Conservation (phyloP, 331 rosid genomes). For the Saraca asoca region DNA sequence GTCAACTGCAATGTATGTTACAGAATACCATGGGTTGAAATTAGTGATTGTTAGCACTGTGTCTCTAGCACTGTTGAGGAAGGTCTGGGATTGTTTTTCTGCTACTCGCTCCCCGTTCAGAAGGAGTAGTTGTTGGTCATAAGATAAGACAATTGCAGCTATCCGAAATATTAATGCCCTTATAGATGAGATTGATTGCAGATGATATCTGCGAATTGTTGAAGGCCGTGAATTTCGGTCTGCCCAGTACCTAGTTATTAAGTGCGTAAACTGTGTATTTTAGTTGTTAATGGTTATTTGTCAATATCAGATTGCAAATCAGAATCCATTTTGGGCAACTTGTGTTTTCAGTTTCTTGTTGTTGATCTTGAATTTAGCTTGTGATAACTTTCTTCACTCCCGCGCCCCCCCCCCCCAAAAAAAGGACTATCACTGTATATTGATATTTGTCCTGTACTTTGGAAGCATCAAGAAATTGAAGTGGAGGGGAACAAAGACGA, state of each 20-base stretch:
- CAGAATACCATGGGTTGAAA: constrained; percentile 7
- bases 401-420: too few species aligned
- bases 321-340: not conserved
- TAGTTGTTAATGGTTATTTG: too few species aligned
- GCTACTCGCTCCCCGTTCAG: not conserved
- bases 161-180: not conserved
- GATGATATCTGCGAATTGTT: not conserved
- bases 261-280: not conserved
- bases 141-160: not conserved
- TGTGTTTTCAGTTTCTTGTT: not conserved
- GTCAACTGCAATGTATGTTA: not conserved
- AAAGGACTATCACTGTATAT: constrained; percentile 20
- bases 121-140: too few species aligned
- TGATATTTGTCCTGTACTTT: constrained; percentile 7
- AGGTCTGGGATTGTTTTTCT: constrained; percentile 1
- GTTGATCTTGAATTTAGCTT: not conserved
- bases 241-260: not conserved
- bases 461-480: constrained; percentile 59
- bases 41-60: not conserved
- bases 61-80: not conserved
- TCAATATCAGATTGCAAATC: too few species aligned
- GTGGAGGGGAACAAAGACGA: constrained; percentile 51
- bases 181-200: not conserved
- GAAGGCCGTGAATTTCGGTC: not conserved
- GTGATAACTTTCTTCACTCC: not conserved